Evolutionary conservation across 1,284 basidiomycete genomes (phyloP).

Genomic region (Veloboletus limbatus): DNA sequence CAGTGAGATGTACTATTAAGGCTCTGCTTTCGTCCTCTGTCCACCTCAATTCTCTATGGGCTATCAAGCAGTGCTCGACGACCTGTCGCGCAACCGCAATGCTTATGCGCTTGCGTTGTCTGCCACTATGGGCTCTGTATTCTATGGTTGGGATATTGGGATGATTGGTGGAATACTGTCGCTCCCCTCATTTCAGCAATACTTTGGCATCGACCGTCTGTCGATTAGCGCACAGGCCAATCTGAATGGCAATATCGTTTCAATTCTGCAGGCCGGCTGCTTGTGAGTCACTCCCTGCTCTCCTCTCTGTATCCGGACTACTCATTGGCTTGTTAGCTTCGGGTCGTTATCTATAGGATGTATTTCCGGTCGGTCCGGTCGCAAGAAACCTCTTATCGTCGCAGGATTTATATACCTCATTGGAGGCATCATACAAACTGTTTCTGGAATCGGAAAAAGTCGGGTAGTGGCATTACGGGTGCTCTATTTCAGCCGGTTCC

Average conservation of each 20-base stretch:
- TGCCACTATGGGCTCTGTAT: conserved; percentile 47
- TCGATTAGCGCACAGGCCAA: conserved; percentile 36
- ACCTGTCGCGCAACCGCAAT: conserved; percentile 39
- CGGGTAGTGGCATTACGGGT: conserved; percentile 38
- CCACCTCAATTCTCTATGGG: conserved; percentile 20
- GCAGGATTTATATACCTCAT: conserved; percentile 55
- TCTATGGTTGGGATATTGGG: conserved; percentile 40
- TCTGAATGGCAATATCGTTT: conserved; percentile 54
- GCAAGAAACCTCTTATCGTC: conserved; percentile 46
- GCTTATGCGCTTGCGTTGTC: conserved; percentile 45
- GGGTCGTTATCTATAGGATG: conserved; percentile 44
- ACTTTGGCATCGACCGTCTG: conserved; percentile 44
- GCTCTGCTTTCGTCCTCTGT: neutral
- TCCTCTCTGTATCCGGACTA: too few species aligned
- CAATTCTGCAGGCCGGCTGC: conserved; percentile 54
- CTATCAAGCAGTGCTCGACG: conserved; percentile 23
- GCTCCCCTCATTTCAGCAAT: conserved; percentile 43
- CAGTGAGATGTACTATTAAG: neutral
- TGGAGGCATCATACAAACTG: conserved; percentile 51
- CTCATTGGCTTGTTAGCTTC: conserved; percentile 35
- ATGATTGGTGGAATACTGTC: conserved; percentile 50
- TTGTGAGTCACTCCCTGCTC: conserved; percentile 46
- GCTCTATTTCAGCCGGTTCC: conserved; percentile 48
- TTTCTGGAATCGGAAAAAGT: conserved; percentile 43
- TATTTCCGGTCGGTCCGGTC: conserved; percentile 42